phyloP scores from a whole-genome alignment of 2,329 filamentous ascomycete genomes.

The Metarhizium album region DNA sequence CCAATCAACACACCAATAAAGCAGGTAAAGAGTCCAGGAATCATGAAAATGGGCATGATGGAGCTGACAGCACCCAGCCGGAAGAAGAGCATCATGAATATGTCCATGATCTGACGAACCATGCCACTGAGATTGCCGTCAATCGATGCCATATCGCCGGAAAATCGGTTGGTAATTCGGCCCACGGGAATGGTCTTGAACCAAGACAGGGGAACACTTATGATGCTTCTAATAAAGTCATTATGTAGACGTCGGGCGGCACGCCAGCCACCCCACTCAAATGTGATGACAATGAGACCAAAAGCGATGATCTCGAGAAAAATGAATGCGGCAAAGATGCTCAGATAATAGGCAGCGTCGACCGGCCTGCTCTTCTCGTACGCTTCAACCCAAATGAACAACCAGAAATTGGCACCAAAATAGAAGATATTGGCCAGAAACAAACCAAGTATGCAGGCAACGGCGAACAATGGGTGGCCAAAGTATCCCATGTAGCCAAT shows the following conservation, averaged over 20 bases:
- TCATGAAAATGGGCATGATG: conserved; percentile 40
- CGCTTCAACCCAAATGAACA: conserved; percentile 44
- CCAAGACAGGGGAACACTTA: conserved; percentile 45
- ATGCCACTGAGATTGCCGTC: conserved; percentile 36
- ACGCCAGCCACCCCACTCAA: conserved; percentile 45
- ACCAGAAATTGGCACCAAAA: conserved; percentile 35
- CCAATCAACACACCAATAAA: conserved; percentile 33
- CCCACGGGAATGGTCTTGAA: conserved; percentile 43
- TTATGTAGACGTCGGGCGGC: conserved; percentile 42
- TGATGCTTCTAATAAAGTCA: conserved; percentile 38
- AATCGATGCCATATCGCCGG: conserved; percentile 45
- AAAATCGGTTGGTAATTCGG: conserved; percentile 44
- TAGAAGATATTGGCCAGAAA: conserved; percentile 30
- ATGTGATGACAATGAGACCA: conserved; percentile 32
- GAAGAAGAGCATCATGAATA: conserved; percentile 30
- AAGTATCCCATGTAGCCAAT: conserved; percentile 42
- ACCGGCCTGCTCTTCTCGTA: conserved; percentile 32
- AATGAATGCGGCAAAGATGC: conserved; percentile 38
- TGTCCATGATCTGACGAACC: conserved; percentile 32
- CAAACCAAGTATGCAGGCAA: conserved; percentile 27
- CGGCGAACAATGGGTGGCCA: conserved; percentile 32
- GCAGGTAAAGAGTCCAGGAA: conserved; percentile 35
- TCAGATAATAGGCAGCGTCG: conserved; percentile 39
- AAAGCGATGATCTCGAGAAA: conserved; percentile 31
- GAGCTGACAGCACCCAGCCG: conserved; percentile 36